phyloP scores from a whole-genome alignment of 441 rosid genomes.

The California macrophylla region DNA sequence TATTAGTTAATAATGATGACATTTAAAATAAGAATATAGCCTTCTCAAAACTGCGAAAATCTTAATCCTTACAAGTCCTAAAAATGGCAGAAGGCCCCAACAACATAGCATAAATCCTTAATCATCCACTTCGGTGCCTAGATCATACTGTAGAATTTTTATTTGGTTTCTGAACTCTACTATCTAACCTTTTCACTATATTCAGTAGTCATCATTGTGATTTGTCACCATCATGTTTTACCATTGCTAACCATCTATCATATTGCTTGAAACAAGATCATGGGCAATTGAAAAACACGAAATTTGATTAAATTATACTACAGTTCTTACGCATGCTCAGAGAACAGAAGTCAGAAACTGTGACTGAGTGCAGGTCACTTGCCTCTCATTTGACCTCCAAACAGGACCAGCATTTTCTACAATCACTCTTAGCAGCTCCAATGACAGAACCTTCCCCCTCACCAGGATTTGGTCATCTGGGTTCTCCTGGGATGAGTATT shows the following conservation, averaged over 20 bases:
- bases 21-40: background rate
- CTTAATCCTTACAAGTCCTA: too few relatives aligned
- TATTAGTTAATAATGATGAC: background rate
- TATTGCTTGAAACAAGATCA: background rate
- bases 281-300: background rate
- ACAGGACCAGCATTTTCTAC: constrained; percentile 69
- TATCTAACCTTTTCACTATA: too few relatives aligned
- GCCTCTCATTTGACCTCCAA: constrained; percentile 78
- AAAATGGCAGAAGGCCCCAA: too few relatives aligned
- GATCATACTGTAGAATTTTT: too few relatives aligned
- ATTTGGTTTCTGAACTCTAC: too few relatives aligned
- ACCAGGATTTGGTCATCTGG: constrained; percentile 83
- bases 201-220: background rate
- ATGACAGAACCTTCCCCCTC: constrained; percentile 78
- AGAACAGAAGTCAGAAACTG: background rate
- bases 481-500: constrained; percentile 72
- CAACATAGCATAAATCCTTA: too few relatives aligned
- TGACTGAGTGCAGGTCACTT: constrained; percentile 23
- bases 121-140: too few relatives aligned
- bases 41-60: too few relatives aligned
- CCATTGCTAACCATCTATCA: background rate
- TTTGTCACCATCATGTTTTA: background rate
- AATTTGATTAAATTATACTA: background rate
- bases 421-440: constrained; percentile 78
- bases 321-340: background rate